Evolutionary conservation across 2,329 filamentous ascomycete genomes (phyloP).

Genomic region (Pseudogymnoascus sp.): DNA sequence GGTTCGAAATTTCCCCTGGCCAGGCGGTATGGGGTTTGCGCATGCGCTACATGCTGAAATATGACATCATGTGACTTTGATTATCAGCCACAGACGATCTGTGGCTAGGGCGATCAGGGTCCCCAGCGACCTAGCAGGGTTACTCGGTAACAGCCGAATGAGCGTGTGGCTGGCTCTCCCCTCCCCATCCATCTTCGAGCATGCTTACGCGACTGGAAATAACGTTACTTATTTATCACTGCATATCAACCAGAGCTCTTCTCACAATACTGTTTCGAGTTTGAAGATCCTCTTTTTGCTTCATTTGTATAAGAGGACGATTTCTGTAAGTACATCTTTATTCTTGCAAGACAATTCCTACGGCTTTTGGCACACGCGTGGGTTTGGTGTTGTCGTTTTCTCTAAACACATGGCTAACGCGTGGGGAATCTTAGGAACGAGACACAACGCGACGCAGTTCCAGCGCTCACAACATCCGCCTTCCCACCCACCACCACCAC

Average conservation of each 20-base stretch:
- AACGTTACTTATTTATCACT: conserved; percentile 1
- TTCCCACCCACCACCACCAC: background rate
- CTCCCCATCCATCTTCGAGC: background rate
- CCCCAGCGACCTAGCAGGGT: background rate
- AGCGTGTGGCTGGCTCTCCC: background rate
- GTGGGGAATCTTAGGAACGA: background rate
- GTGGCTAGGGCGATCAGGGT: background rate
- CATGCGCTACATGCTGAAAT: background rate
- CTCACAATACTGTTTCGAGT: no score
- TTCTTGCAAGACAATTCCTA: background rate
- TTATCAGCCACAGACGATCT: background rate
- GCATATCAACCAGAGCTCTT: no score
- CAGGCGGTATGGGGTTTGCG: background rate
- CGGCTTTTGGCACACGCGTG: background rate
- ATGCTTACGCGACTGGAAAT: conserved; percentile 3
- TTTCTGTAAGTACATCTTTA: no score
- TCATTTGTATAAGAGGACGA: no score
- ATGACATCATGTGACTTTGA: conserved; percentile 2
- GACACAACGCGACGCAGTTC: background rate
- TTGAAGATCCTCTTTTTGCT: no score
- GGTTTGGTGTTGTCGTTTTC: background rate
- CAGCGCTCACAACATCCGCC: background rate
- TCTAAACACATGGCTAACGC: background rate
- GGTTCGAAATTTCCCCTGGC: background rate
- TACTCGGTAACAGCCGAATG: conserved; percentile 6